Conservation (phyloP, 495 filamentous ascomycete species). For the Neurospora sp. region DNA sequence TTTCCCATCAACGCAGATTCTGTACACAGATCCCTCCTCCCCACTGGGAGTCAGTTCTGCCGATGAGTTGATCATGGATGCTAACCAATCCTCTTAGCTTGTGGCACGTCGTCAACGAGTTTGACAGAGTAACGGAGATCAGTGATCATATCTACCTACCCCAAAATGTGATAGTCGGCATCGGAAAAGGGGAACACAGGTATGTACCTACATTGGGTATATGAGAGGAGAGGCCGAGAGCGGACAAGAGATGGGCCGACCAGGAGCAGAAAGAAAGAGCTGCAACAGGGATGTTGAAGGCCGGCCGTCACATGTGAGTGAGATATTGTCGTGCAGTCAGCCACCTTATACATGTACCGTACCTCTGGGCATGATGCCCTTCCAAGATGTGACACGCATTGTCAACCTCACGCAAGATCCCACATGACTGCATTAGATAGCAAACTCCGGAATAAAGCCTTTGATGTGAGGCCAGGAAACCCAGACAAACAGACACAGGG, state of each 20-base stretch:
- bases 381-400: background rate
- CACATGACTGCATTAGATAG: background rate
- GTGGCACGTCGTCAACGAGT: background rate
- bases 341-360: background rate
- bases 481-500: background rate
- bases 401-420: background rate
- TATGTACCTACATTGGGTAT: too few relatives aligned
- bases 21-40: too few relatives aligned
- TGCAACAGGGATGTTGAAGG: background rate
- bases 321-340: too few relatives aligned
- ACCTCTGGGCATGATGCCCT: background rate
- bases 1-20: too few relatives aligned
- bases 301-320: background rate
- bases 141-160: too few relatives aligned
- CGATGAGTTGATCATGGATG: too few relatives aligned
- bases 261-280: background rate
- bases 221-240: too few relatives aligned
- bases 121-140: background rate
- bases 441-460: background rate
- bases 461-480: background rate
- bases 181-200: too few relatives aligned
- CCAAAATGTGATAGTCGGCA: too few relatives aligned
- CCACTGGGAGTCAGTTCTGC: too few relatives aligned
- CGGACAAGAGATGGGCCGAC: background rate
- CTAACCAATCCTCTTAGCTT: background rate